Percentiles rank a stretch among this genome's conserved stretches.
Conservation (phyloP, 176 grass and related monocot species). For the Oryza nivara region DNA sequence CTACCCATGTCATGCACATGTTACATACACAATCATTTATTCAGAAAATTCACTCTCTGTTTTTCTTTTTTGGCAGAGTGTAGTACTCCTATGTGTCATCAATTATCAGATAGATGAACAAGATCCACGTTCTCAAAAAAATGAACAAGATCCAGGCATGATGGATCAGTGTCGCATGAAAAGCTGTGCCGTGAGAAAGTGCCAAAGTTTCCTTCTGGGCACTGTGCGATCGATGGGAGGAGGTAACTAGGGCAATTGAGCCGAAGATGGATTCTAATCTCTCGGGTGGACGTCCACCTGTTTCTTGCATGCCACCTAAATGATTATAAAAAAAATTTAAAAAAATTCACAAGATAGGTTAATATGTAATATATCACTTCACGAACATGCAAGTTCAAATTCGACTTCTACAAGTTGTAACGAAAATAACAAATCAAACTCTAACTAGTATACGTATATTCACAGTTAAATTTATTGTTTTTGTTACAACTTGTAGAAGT, state of each 20-base stretch:
- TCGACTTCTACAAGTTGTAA: too few species aligned
- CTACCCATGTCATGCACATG: neutral
- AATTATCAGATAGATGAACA: constrained; percentile 14
- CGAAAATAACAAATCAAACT: too few species aligned
- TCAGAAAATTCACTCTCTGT: neutral
- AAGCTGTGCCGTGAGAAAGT: constrained; percentile 44
- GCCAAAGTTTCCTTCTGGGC: constrained; percentile 56
- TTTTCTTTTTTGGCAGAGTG: neutral
- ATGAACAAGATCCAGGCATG: constrained; percentile 40
- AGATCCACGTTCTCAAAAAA: constrained; percentile 13
- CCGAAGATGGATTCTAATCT: too few species aligned
- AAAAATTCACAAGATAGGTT: too few species aligned
- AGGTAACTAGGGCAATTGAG: constrained; percentile 9
- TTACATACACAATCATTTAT: neutral
- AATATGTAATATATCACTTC: too few species aligned
- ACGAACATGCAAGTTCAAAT: too few species aligned
- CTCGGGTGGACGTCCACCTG: too few species aligned
- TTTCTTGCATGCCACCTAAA: too few species aligned
- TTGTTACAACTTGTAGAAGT: too few species aligned
- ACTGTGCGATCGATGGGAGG: constrained; percentile 44
- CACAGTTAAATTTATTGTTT: too few species aligned
- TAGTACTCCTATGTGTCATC: neutral
- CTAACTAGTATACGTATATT: too few species aligned
- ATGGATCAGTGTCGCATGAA: constrained; percentile 46
- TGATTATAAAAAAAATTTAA: too few species aligned